These are phyloP conservation scores for Sclerotinia nivalis DNA, from an alignment of 2,329 filamentous ascomycete species.

Conservation along the genomic window DNA sequence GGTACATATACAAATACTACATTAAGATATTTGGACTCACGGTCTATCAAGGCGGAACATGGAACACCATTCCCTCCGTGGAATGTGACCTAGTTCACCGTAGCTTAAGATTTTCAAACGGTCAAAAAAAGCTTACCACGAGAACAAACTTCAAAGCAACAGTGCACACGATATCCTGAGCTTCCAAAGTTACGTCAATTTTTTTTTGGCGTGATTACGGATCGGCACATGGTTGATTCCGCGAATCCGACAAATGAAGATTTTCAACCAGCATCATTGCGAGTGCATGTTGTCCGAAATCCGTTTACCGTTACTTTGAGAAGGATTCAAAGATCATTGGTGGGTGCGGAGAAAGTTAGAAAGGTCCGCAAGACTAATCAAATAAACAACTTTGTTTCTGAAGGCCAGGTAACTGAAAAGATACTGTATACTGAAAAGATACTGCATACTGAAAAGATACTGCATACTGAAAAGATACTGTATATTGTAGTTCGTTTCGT, in stretches of 20 bases:
- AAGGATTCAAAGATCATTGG: neutral
- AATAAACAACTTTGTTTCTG: neutral
- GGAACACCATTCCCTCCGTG: neutral
- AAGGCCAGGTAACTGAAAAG: neutral
- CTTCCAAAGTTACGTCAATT: neutral
- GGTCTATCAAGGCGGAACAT: neutral
- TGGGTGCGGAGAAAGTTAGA: neutral
- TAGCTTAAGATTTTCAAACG: neutral
- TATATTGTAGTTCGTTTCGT: neutral
- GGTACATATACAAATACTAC: constrained; percentile 19
- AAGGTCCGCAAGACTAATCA: neutral
- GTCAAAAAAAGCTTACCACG: neutral
- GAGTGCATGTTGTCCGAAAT: neutral
- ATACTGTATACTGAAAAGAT: too few relatives aligned
- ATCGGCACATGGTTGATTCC: constrained; percentile 22
- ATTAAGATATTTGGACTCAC: neutral
- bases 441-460: too few relatives aligned
- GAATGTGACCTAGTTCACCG: neutral
- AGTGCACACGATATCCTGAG: too few relatives aligned
- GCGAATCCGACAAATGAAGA: neutral
- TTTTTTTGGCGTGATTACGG: constrained; percentile 11
- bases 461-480: too few relatives aligned
- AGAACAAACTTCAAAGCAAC: neutral
- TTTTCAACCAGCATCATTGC: neutral
- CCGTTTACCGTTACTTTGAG: neutral